phyloP scores from a whole-genome alignment of 78 protist species.

The Dictyostelium capitatum region DNA sequence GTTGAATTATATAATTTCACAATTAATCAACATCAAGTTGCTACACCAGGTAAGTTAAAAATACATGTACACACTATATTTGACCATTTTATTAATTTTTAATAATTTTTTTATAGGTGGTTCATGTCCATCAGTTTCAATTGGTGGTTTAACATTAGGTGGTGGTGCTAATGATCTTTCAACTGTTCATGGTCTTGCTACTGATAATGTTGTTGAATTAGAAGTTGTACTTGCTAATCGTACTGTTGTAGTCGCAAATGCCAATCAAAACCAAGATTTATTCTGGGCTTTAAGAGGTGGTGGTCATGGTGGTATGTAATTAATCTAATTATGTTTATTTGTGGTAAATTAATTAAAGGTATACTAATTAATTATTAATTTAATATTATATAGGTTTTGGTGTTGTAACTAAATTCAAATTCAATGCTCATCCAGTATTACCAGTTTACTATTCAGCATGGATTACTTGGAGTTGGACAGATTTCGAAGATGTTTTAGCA shows the following conservation, averaged over 20 bases:
- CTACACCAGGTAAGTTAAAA: conserved; percentile 9
- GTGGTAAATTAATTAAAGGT: no score
- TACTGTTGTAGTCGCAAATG: conserved; percentile 38
- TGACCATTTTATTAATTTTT: no score
- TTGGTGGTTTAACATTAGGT: conserved; percentile 80
- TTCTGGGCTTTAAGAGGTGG: conserved; percentile 86
- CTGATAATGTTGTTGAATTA: conserved; percentile 65
- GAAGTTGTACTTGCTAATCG: conserved; percentile 81
- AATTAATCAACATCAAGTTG: neutral
- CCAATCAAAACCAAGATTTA: conserved; percentile 29
- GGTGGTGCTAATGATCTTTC: conserved; percentile 80
- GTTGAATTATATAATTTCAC: conserved; percentile 46
- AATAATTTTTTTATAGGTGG: no score
- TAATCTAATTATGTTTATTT: no score
- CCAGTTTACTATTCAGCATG: conserved; percentile 52
- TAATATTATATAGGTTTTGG: no score
- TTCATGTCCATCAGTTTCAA: conserved; percentile 78
- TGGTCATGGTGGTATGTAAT: conserved; percentile 83
- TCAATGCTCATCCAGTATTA: conserved; percentile 25
- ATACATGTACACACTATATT: no score
- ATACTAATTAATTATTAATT: no score
- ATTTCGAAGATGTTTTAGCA: conserved; percentile 44
- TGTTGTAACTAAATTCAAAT: conserved; percentile 59
- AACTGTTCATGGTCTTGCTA: conserved; percentile 60
- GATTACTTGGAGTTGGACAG: conserved; percentile 40